Conservation (phyloP, 1,284 basidiomycete species). For the Papiliotrema laurentii region DNA sequence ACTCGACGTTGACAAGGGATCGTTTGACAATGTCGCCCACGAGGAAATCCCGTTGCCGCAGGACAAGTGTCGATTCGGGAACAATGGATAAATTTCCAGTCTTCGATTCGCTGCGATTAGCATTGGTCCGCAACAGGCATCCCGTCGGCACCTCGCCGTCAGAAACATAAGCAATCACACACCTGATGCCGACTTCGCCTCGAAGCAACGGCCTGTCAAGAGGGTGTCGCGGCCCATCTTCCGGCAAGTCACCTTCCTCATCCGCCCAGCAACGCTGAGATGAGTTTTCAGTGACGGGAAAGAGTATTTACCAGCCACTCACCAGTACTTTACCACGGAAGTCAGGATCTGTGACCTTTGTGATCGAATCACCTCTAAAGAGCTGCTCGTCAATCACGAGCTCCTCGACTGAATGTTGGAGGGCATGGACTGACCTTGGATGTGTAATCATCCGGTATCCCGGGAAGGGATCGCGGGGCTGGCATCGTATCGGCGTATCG, state of each 20-base stretch:
- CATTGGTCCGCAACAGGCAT: too few species aligned
- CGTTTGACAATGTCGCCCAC: slow-evolving; percentile 79
- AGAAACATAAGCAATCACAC: slow-evolving; percentile 3
- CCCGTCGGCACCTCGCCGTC: background rate
- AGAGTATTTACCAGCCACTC: slow-evolving; percentile 5
- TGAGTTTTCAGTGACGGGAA: background rate
- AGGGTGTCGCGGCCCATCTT: slow-evolving; percentile 50
- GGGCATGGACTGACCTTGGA: slow-evolving; percentile 22
- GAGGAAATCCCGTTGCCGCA: slow-evolving; percentile 74
- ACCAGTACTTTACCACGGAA: slow-evolving; percentile 35
- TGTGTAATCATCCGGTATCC: slow-evolving; percentile 36
- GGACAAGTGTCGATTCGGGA: slow-evolving; percentile 61
- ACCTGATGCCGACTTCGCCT: slow-evolving; percentile 75
- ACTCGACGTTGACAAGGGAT: slow-evolving; percentile 63
- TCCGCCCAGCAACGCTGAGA: slow-evolving; percentile 39
- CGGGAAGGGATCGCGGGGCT: slow-evolving; percentile 28
- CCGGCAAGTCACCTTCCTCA: slow-evolving; percentile 28
- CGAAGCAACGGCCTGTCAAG: slow-evolving; percentile 67
- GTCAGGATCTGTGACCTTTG: slow-evolving; percentile 15
- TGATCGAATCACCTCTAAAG: slow-evolving; percentile 32
- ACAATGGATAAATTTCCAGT: slow-evolving; percentile 63
- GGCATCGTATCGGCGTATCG: too few species aligned
- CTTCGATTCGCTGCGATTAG: slow-evolving; percentile 46
- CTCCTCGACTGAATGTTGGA: background rate
- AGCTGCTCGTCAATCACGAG: slow-evolving; percentile 14